Percentiles rank a stretch among this genome's conserved stretches.
Evolutionary conservation across 345 rosid species (phyloP).

Genomic region (Toxicodendron radicans): DNA sequence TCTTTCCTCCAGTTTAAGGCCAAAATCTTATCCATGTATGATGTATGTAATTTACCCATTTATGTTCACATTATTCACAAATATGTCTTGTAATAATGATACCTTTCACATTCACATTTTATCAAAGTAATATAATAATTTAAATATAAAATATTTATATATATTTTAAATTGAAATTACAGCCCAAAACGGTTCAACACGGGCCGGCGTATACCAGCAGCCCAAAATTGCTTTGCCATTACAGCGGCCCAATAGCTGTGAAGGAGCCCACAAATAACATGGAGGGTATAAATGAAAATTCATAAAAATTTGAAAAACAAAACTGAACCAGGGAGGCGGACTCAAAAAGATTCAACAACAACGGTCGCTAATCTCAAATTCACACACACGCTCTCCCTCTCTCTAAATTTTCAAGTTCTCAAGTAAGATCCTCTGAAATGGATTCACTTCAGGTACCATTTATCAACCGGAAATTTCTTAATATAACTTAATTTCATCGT

Average conservation of each 20-base stretch:
- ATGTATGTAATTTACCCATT: not conserved
- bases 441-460: not conserved
- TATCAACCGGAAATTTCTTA: not conserved
- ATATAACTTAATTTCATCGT: not conserved
- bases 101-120: too few species aligned
- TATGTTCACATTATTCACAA: not conserved
- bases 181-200: too few species aligned
- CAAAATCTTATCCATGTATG: not conserved
- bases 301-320: not conserved
- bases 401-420: not conserved
- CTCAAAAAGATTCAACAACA: slow-evolving; percentile 6
- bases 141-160: too few species aligned
- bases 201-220: too few species aligned
- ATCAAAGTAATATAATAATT: too few species aligned
- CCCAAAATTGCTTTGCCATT: too few species aligned
- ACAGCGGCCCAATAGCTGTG: too few species aligned
- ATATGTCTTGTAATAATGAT: not conserved
- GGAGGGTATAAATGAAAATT: slow-evolving; percentile 23
- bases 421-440: not conserved
- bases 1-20: not conserved
- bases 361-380: too few species aligned
- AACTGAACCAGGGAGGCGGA: not conserved
- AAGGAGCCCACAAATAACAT: too few species aligned
- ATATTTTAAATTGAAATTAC: too few species aligned
- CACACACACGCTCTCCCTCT: not conserved